Conservation (phyloP, 306 rosid species). For the Dryas drummondii region DNA sequence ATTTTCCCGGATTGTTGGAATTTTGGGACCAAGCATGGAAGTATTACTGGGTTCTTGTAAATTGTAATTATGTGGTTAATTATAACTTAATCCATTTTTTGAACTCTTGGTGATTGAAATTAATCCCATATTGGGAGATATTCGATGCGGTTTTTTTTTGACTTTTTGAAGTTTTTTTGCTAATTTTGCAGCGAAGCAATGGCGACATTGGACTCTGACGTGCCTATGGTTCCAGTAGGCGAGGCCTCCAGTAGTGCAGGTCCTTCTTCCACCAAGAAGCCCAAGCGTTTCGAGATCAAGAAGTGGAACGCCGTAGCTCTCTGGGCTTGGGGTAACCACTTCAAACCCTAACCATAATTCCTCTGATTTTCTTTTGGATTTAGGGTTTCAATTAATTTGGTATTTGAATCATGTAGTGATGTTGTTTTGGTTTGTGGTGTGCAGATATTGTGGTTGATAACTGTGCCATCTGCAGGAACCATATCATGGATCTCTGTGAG, state of each 20-base stretch:
- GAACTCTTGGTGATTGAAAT: background rate
- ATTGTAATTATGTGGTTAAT: background rate
- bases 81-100: background rate
- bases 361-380: background rate
- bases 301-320: conserved; percentile 99
- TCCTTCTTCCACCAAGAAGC: conserved; percentile 69
- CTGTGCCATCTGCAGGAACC: conserved; percentile 97
- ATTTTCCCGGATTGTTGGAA: too few species aligned
- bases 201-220: conserved; percentile 85
- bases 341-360: conserved; percentile 37
- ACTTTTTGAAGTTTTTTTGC: background rate
- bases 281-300: conserved; percentile 89
- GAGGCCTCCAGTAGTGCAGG: conserved; percentile 63
- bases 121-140: background rate
- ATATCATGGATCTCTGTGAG: conserved; percentile 97
- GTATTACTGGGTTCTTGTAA: too few species aligned
- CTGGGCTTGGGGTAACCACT: conserved; percentile 87
- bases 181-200: conserved; percentile 25
- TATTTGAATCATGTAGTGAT: conserved; percentile 8
- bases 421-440: background rate
- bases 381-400: background rate
- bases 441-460: conserved; percentile 94
- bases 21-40: too few species aligned
- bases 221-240: conserved; percentile 75
- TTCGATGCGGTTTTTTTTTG: background rate